A percentile compares a stretch with the other conserved stretches of the same genome.
Conservation (phyloP, 257 asterid genomes). For the Nicotiana knightiana region DNA sequence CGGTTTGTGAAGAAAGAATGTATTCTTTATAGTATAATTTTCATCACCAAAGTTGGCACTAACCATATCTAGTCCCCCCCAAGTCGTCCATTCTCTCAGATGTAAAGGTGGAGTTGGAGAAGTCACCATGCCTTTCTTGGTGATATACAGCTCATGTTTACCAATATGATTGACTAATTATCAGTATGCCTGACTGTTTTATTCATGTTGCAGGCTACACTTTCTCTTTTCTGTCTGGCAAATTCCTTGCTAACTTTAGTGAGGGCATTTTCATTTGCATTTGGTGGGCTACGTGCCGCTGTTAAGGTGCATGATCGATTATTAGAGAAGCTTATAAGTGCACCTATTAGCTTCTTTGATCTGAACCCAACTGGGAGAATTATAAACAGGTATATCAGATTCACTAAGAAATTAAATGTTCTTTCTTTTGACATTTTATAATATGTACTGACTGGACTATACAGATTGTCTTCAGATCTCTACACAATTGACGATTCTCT, state of each 20-base stretch:
- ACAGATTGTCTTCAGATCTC: conserved; percentile 90
- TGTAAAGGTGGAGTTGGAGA: background rate
- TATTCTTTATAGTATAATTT: background rate
- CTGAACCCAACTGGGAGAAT: conserved; percentile 91
- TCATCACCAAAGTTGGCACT: background rate
- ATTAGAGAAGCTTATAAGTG: conserved; percentile 55
- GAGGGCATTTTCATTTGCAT: conserved; percentile 89
- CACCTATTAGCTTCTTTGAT: conserved; percentile 78
- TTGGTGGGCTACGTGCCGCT: conserved; percentile 91
- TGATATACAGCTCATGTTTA: background rate
- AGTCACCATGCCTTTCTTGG: background rate
- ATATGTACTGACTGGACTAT: conserved; percentile 29
- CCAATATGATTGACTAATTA: background rate
- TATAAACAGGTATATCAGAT: conserved; percentile 66
- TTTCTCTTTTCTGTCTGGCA: conserved; percentile 61
- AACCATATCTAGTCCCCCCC: background rate
- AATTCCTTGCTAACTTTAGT: conserved; percentile 71
- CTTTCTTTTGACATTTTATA: background rate
- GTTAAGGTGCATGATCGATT: conserved; percentile 58
- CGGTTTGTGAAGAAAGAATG: background rate
- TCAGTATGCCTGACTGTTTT: background rate
- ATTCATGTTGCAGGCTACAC: conserved; percentile 49
- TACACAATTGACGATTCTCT: conserved; percentile 94
- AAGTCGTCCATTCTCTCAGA: background rate
- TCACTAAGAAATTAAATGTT: conserved; percentile 1